Evolutionary conservation across 768 basidiomycete genomes (phyloP), one percentile per base, ranked within the genome.

Genomic region (Rhizopogon salebrosus): DNA sequence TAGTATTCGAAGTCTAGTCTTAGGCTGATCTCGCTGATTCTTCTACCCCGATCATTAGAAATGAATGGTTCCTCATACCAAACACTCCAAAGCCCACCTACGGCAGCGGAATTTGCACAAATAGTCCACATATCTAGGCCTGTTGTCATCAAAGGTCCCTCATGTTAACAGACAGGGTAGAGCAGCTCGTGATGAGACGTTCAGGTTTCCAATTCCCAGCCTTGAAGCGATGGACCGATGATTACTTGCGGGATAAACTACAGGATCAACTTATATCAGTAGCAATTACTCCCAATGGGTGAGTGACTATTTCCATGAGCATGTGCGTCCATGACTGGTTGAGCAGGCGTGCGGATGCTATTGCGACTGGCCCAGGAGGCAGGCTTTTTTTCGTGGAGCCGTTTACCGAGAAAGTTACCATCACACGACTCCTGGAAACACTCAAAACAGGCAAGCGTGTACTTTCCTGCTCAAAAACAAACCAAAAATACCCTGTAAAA

Each of bases 211-310:
- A 73, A 10, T 62, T 80, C 42, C 74, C 76, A n/a, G 77, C 68
- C 29, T 62, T 71, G 38, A 63, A 70, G 11, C 74, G 74, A 39
- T 95, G 92, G 93, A 74, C 80, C 10, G 72, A 85, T 62, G 72
- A 79, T 43, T 85, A 87, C 62, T 77, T 94, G 11, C 62, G 69
- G 11, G 58, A 72, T n/a, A 65, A 64, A 46, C 82, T 89, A 78
- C 82, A 76, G 3, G 68, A 79, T 4, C 66, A 66, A 24, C 49
- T 57, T 29, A 77, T 94, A 36, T 86, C 87, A 6, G 81, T 95
- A 27, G 89, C 92, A 1, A 76, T 87, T 38, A 94, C 92, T 5
- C 89, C 92, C 0, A 82, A 92, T 56, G 92, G 92, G 92, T 92
- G 57, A 57, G 78, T 36, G 20, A 6, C 18, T 8, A 34, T 34